A percentile compares a stretch with the other conserved stretches of the same genome.
Evolutionary conservation across 2,329 filamentous ascomycete genomes (phyloP).

Genomic region (Clonostachys rosea): DNA sequence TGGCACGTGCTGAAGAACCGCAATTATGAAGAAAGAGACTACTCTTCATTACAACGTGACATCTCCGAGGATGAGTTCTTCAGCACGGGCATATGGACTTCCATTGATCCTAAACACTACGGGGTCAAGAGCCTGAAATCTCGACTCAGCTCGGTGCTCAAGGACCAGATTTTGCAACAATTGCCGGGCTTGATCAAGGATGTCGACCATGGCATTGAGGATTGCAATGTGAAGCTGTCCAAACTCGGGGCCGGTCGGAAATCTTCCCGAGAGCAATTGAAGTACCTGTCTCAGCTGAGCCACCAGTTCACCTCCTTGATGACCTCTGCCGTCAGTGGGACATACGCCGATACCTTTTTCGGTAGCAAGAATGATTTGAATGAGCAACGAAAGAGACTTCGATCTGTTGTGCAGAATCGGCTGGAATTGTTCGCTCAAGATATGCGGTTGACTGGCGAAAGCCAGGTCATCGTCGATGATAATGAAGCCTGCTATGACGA

Average conservation of each 20-base stretch:
- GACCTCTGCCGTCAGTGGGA: constrained; percentile 16
- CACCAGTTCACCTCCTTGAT: constrained; percentile 28
- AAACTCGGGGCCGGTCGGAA: constrained; percentile 42
- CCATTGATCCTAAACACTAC: constrained; percentile 23
- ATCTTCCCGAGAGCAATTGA: constrained; percentile 39
- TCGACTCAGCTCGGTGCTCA: constrained; percentile 45
- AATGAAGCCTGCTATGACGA: neutral
- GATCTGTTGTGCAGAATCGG: constrained; percentile 15
- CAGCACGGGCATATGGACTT: constrained; percentile 28
- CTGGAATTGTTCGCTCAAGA: constrained; percentile 1
- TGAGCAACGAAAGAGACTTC: constrained; percentile 10
- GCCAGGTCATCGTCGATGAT: neutral
- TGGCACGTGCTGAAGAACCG: constrained; percentile 49
- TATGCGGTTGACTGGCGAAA: neutral
- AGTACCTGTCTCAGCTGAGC: constrained; percentile 40
- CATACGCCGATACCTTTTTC: constrained; percentile 20
- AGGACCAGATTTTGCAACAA: constrained; percentile 37
- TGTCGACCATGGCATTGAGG: constrained; percentile 25
- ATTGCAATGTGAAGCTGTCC: constrained; percentile 28
- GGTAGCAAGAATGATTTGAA: constrained; percentile 10
- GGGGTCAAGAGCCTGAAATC: constrained; percentile 42
- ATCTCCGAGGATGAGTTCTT: constrained; percentile 36
- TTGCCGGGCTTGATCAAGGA: constrained; percentile 39
- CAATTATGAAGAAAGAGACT: constrained; percentile 25
- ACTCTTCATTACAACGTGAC: constrained; percentile 26